Base-by-base conservation (phyloP, 495 filamentous ascomycete genomes). In the Daldinia decipiens region DNA sequence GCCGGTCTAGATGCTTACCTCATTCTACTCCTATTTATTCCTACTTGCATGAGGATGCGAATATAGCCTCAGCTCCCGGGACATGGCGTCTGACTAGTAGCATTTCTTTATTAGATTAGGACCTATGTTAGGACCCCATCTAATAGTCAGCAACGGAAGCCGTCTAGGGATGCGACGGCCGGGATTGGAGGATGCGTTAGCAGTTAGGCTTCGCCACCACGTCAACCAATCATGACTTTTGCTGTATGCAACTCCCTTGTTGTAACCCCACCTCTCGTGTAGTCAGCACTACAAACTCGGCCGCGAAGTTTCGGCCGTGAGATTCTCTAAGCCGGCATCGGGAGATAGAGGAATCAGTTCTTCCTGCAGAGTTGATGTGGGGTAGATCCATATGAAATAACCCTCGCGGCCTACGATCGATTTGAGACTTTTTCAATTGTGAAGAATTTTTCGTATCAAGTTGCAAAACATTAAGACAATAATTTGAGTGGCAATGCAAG, bases 281-380 rank as follows among this genome's bases (percentile, higher is more conserved):
- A 47, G 43, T 47, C 43, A 47, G 43, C 43, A 47, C 43, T 47
- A 47, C 43, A 24, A 47, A 47, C 43, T 47, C 43, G 43, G 43
- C 43, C 43, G 43, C 19, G 43, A 47, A 47, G 43, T 47, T 47
- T 47, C 43, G 43, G 43, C 43, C 43, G 43, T 24, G 17, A 47
- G 43, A 11, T 47, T 11, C 43, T 47, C 43, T 47, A 6, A 47
- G 43, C 43, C 43, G 43, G 43, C 43, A 47, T 47, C 11, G 8
- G 24, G 43, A 47, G 7, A 21, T 21, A 4, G 21, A 47, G 21
- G 19, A 12, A 24, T 47, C 8, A 47, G 19, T 5, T 47, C 19
- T 24, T 12, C 24, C 17, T 21, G 43, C 8, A 12, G 19, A 21
- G 5, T 47, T 47, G 19, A 47, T 21, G 9, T 21, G 43, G 17